Conservation (phyloP, 202 grass and related monocot species). For the Zizania palustris region DNA sequence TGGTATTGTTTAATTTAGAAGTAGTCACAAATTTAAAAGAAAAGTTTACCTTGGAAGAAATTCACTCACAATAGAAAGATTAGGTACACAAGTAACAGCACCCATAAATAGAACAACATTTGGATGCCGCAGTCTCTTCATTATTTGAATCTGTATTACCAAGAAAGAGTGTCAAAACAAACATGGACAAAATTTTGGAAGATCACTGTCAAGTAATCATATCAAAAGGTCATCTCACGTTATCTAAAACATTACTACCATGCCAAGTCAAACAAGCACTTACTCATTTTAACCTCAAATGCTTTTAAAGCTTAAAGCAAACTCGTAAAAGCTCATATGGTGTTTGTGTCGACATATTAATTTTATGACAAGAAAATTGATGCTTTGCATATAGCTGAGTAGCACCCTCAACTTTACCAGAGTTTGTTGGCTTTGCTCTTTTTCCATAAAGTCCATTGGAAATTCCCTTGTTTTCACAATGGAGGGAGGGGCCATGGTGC, state of each 20-base stretch:
- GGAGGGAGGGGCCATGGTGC: too few species aligned
- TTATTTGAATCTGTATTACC: slow-evolving; percentile 77
- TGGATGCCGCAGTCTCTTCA: slow-evolving; percentile 95
- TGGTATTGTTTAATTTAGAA: background rate
- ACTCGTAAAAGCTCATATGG: background rate
- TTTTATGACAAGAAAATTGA: too few species aligned
- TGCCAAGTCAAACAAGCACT: background rate
- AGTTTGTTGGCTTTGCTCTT: too few species aligned
- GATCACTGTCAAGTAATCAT: slow-evolving; percentile 16
- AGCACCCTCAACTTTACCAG: too few species aligned
- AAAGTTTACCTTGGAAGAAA: slow-evolving; percentile 94
- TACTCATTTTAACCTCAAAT: slow-evolving; percentile 11
- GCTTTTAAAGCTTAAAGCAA: background rate
- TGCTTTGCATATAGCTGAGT: too few species aligned
- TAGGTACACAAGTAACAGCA: slow-evolving; percentile 81
- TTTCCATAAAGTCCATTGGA: too few species aligned
- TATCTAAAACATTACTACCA: background rate
- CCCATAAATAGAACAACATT: slow-evolving; percentile 99
- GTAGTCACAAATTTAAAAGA: background rate
- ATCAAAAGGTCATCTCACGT: background rate
- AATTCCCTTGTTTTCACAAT: too few species aligned
- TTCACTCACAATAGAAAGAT: slow-evolving; percentile 93
- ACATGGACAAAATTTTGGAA: background rate
- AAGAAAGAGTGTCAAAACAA: slow-evolving; percentile 26
- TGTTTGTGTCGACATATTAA: background rate